Evolutionary conservation across 345 rosid genomes (phyloP), one percentile per base, ranked within the genome.

Genomic region (Orychophragmus violaceus): DNA sequence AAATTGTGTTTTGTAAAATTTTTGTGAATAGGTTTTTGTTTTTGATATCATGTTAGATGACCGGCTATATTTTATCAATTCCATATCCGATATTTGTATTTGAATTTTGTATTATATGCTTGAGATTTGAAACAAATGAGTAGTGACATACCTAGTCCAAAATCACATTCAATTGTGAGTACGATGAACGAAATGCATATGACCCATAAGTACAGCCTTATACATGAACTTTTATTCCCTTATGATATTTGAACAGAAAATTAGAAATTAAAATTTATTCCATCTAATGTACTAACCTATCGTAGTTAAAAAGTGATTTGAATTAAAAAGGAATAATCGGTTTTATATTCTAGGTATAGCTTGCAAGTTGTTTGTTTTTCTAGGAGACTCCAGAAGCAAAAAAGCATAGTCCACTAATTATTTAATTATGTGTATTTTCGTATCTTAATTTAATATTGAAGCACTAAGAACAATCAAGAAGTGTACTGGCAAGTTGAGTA

Each of bases 391-490:
- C 52, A 72, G 21, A 73, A 51, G 39, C 67, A 50, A 65, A 73
- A 72, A 66, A 66, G 67, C 67, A 73, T 59, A 50, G n/a, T 73
- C 72, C 66, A 65, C 56, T 65, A 29, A 51, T 66, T 59, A 41
- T 29, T 59, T 50, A 59, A 41, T 9, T 39, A 52, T 5, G 49
- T 21, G 10, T 35, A 52, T 53, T 22, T 46, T 37, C 3, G 21
- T 19, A 58, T 45, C 35, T 16, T 64, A 65, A 25, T 58, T 28
- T 10, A 65, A 66, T 50, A 73, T 59, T 32, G 19, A 59, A 59
- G 77, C 72, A 73, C 77, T 66, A 66, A 73, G 72, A 73, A 59
- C 62, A 51, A 66, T 73, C 66, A 73, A 12, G 77, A 73, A 73
- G 72, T 22, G 68, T 73, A 73, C 61, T 59, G 66, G 29, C 77